A percentile compares a stretch with the other conserved stretches of the same genome.
These are phyloP conservation scores for Penicillium paradoxum DNA, from an alignment of 495 filamentous ascomycete species.

Conservation along the genomic window DNA sequence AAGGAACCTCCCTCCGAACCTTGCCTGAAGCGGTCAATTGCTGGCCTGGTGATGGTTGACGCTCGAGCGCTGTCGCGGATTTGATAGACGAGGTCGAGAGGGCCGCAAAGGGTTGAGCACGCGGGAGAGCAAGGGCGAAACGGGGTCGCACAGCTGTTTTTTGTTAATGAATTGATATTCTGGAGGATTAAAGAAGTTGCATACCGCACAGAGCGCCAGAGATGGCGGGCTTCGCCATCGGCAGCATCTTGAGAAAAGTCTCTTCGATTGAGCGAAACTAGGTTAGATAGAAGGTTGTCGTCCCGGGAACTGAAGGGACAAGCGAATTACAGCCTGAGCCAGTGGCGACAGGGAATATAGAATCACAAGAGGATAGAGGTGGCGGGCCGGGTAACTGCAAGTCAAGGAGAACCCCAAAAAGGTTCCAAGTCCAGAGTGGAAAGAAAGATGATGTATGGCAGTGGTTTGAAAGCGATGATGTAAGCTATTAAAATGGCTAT, in stretches of 20 bases:
- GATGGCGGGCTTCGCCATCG: slow-evolving; percentile 26
- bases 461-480: slow-evolving; percentile 6
- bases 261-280: neutral
- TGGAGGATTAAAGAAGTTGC: neutral
- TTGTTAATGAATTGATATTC: slow-evolving; percentile 10
- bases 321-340: slow-evolving; percentile 1
- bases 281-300: neutral
- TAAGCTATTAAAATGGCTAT: slow-evolving; percentile 6
- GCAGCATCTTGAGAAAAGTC: slow-evolving; percentile 23
- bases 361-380: slow-evolving; percentile 10
- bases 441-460: slow-evolving; percentile 12
- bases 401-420: slow-evolving; percentile 22
- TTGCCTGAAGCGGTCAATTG: slow-evolving; percentile 46
- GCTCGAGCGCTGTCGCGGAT: slow-evolving; percentile 41
- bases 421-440: slow-evolving; percentile 9
- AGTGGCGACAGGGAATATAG: slow-evolving; percentile 3
- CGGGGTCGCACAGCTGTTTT: slow-evolving; percentile 26
- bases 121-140: slow-evolving; percentile 20
- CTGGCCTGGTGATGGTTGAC: slow-evolving; percentile 37
- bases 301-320: neutral
- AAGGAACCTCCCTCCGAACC: slow-evolving; percentile 67
- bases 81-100: slow-evolving; percentile 41
- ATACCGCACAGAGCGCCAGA: slow-evolving; percentile 33
- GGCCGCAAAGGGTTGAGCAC: slow-evolving; percentile 28
- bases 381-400: slow-evolving; percentile 15